Evolutionary conservation across 2,329 filamentous ascomycete genomes (phyloP).

Genomic region (Aureobasidium sp.): DNA sequence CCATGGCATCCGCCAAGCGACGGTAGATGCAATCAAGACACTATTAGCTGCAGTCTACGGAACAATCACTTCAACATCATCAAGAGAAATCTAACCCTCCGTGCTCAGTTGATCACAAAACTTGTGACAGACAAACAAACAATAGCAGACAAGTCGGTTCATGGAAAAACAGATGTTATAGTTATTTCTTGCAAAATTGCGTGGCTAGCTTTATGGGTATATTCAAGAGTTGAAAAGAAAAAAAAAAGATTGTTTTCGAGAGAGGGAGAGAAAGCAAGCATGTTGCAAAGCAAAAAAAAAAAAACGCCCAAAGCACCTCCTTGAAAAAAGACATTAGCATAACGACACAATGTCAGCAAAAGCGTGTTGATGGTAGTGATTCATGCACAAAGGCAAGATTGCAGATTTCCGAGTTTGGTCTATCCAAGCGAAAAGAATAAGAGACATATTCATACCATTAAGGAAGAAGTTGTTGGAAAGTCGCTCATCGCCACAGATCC

Average conservation of each 20-base stretch:
- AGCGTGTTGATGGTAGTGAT: neutral
- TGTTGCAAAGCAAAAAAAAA: neutral
- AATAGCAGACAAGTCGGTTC: no score
- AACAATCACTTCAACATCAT: no score
- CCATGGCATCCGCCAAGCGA: no score
- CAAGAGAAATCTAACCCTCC: no score
- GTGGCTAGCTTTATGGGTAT: neutral
- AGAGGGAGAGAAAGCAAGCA: neutral
- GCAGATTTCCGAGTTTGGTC: neutral
- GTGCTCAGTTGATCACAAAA: no score
- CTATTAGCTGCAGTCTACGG: no score
- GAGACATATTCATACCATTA: neutral
- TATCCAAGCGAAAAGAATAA: neutral
- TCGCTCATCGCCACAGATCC: constrained; percentile 28
- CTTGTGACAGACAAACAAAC: no score
- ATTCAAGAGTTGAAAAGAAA: neutral
- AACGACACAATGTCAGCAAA: neutral
- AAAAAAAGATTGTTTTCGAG: neutral
- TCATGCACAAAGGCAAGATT: neutral
- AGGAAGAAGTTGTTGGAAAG: neutral
- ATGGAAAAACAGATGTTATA: no score
- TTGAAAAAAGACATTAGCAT: neutral
- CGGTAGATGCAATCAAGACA: no score
- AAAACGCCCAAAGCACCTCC: neutral
- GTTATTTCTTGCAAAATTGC: neutral